Base-by-base conservation (phyloP, 2,329 filamentous ascomycete species). In the Alternaria sp. region DNA sequence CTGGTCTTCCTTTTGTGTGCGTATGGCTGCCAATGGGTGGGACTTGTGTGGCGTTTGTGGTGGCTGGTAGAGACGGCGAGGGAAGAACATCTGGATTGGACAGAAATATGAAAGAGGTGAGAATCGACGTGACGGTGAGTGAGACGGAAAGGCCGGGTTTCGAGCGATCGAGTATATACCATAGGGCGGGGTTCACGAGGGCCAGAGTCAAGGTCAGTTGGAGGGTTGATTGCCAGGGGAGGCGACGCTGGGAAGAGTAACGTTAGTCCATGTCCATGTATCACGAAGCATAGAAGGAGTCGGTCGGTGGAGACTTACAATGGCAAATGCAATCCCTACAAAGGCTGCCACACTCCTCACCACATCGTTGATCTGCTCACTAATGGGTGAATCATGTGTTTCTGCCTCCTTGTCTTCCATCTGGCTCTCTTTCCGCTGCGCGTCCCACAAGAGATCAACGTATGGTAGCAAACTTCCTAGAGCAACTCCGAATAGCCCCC, bases 81-180 rank as follows among this genome's bases (percentile, higher is more conserved):
- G 92, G 92, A 70, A 97, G 87, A 73, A 97, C 86, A 45, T 91
- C 87, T 2, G 93, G 92, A 70, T 93, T 90, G 34, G 94, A 84
- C 14, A 89, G 86, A 59, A 97, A 85, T 18, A 97, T 82, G 16
- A 93, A 78, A 14, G 87, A 85, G 10, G 94, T 94, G 8, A 94
- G 93, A 1, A 86, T 81, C 27, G 94, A 75, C 2, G 92, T 91
- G 11, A 97, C 89, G 2, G 87, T 81, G 14, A 89, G 85, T 0
- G 92, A 93, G 57, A 97, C 86, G 34, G 95, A 81, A 68, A 98
- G 91, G 5, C 95, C 95, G 0, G 93, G 87, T 68, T 89, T 89
- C 48, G 93, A 95, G 52, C 94, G 92, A 80, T 99, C 95, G 74
- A 99, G 91, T 25, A 98, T 85, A 80, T 97, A 99, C 95, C 95